Conservation (phyloP, 192 early-diverging fungal genomes). For the Gaertneriomyces sp. region DNA sequence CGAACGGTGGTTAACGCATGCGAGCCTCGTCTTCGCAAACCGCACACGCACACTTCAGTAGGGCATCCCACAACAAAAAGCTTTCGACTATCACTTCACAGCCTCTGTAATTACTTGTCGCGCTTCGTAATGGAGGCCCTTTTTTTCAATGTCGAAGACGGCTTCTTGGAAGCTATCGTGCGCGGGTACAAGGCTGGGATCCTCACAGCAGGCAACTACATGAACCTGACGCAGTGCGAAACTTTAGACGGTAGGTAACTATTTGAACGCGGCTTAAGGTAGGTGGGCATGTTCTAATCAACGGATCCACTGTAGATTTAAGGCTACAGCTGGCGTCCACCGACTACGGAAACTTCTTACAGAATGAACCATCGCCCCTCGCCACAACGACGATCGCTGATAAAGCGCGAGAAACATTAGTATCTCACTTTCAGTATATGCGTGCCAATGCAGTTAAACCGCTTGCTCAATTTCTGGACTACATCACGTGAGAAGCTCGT, state of each 20-base stretch:
- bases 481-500: slow-evolving; percentile 74
- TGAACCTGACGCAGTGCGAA: slow-evolving; percentile 97
- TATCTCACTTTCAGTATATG: slow-evolving; percentile 91
- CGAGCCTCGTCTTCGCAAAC: not conserved
- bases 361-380: slow-evolving; percentile 94
- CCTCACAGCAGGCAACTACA: slow-evolving; percentile 74
- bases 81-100: too few relatives aligned
- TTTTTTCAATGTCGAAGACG: slow-evolving; percentile 83
- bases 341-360: slow-evolving; percentile 90
- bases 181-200: slow-evolving; percentile 91
- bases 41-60: not conserved
- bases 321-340: slow-evolving; percentile 92
- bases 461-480: slow-evolving; percentile 90
- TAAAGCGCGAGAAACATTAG: slow-evolving; percentile 81
- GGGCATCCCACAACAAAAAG: not conserved
- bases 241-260: slow-evolving; percentile 76
- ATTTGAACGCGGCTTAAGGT: too few relatives aligned
- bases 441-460: slow-evolving; percentile 77
- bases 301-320: slow-evolving; percentile 59
- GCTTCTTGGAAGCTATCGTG: slow-evolving; percentile 91
- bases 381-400: slow-evolving; percentile 89
- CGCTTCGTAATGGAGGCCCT: slow-evolving; percentile 35
- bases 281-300: not conserved
- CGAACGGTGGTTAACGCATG: not conserved
- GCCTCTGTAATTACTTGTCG: too few relatives aligned